Base-by-base conservation (phyloP, 306 rosid genomes). In the Coriaria nepalensis region DNA sequence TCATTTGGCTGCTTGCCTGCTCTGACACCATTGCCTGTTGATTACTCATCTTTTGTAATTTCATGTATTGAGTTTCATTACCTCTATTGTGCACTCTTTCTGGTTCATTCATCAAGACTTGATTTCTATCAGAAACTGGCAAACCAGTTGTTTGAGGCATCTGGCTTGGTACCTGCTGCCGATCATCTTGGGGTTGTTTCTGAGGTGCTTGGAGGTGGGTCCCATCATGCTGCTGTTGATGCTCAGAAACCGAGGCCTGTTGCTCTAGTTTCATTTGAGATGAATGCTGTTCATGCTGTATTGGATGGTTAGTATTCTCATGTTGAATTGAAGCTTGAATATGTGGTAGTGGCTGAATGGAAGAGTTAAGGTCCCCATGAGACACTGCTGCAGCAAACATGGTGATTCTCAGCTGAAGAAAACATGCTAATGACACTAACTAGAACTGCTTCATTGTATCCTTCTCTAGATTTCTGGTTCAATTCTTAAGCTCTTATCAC, bases 41-140 rank as follows among this genome's bases (percentile, higher is more conserved):
- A 74, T 78, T 81, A 65, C 95, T 90, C 71, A 84, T 84, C 81
- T 81, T 83, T 71, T 84, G 95, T 63, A 90, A 66, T 66, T 84
- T 90, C 50, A 69, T 63, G 65, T 81, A 88, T 62, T 84, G 95
- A 52, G 93, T 76, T 47, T 84, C 90, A 37, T 64, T 66, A 29
- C 51, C 80, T 34, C 72, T 72, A 54, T 55, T 66, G 44, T 66
- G 72, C 43, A 72, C 57, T 56, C 74, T 66, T 52, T 68, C 75
- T 59, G 72, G 59, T 57, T 76, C 83, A 11, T 63, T 71, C 37
- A 68, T 65, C 11, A 52, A 45, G 48, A 57, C 40, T 0, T 69
- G 72, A 60, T 41, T 74, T 55, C 79, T 78, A 33, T 75, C 84
- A 53, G 90, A 57, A 41, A 57, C 72, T 12, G 47, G 76, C 40